Percentiles rank a stretch among this genome's conserved stretches.
phyloP scores from a whole-genome alignment of 176 grass and related monocot species.

The Alloteropsis semialata region DNA sequence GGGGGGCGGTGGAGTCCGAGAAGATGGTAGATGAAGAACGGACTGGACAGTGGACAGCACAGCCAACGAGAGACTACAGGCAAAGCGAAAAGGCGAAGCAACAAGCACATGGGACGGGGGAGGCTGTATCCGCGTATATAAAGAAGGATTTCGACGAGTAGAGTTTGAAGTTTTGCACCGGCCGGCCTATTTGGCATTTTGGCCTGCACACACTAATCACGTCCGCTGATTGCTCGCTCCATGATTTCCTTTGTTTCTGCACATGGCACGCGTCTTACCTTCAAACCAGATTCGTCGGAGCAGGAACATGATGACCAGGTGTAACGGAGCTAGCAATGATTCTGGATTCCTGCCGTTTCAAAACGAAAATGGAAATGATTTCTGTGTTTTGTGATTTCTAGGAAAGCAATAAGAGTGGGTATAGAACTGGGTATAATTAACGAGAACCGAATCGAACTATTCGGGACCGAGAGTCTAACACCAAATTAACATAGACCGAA shows the following conservation, averaged over 20 bases:
- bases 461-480: too few relatives aligned
- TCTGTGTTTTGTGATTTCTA: not conserved
- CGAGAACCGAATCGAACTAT: too few relatives aligned
- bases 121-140: not conserved
- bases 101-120: slow-evolving; percentile 16
- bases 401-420: too few relatives aligned
- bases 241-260: not conserved
- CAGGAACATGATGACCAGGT: not conserved
- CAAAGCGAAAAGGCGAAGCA: not conserved
- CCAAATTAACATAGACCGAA: too few relatives aligned
- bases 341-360: not conserved
- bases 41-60: not conserved
- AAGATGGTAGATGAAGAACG: not conserved
- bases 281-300: not conserved
- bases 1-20: not conserved
- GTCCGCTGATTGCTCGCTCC: not conserved
- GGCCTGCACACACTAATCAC: not conserved
- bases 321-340: not conserved
- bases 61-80: not conserved
- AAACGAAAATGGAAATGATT: not conserved
- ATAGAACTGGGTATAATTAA: too few relatives aligned
- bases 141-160: not conserved
- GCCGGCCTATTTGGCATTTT: too few relatives aligned
- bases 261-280: not conserved
- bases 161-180: not conserved